A percentile compares a stretch with the other conserved stretches of the same genome.
These are phyloP conservation scores for Monosporozyma aerobia DNA, from an alignment of 805 yeast species.

Conservation along the genomic window DNA sequence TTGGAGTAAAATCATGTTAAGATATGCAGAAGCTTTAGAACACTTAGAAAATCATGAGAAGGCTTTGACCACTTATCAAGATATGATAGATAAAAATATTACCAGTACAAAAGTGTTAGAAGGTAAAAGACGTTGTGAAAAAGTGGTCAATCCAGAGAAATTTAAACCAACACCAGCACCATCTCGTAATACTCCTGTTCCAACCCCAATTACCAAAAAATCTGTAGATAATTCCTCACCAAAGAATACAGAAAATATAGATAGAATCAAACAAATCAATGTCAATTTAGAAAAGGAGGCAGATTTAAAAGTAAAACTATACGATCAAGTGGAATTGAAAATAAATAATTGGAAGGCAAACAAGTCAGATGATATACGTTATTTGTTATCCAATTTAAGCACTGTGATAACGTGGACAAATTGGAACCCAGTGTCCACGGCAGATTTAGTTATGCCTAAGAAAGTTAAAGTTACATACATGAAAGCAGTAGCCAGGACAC, in stretches of 20 bases:
- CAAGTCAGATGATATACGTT: slow-evolving; percentile 74
- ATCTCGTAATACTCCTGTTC: slow-evolving; percentile 7
- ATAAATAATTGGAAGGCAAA: slow-evolving; percentile 60
- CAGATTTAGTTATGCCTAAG: slow-evolving; percentile 79
- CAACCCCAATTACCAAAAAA: slow-evolving; percentile 3
- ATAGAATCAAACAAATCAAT: slow-evolving; percentile 42
- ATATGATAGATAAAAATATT: slow-evolving; percentile 58
- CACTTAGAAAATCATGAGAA: slow-evolving; percentile 59
- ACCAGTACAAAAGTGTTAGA: slow-evolving; percentile 59
- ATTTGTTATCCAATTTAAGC: slow-evolving; percentile 61
- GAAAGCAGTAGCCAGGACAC: slow-evolving; percentile 85
- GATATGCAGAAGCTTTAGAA: slow-evolving; percentile 80
- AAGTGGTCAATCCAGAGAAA: slow-evolving; percentile 47
- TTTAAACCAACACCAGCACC: slow-evolving; percentile 30
- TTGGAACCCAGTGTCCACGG: slow-evolving; percentile 58
- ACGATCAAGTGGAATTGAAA: slow-evolving; percentile 51
- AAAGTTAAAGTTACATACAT: slow-evolving; percentile 80
- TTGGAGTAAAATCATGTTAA: slow-evolving; percentile 60
- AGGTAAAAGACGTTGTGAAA: slow-evolving; percentile 71
- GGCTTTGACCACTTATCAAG: slow-evolving; percentile 53
- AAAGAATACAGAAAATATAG: slow-evolving; percentile 34
- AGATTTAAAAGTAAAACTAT: slow-evolving; percentile 47
- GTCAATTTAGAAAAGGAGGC: slow-evolving; percentile 37
- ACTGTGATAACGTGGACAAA: slow-evolving; percentile 58
- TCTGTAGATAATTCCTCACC: background rate